Evolutionary conservation across 2,329 filamentous ascomycete species (phyloP).

Genomic region (Ambrosiella xylebori): DNA sequence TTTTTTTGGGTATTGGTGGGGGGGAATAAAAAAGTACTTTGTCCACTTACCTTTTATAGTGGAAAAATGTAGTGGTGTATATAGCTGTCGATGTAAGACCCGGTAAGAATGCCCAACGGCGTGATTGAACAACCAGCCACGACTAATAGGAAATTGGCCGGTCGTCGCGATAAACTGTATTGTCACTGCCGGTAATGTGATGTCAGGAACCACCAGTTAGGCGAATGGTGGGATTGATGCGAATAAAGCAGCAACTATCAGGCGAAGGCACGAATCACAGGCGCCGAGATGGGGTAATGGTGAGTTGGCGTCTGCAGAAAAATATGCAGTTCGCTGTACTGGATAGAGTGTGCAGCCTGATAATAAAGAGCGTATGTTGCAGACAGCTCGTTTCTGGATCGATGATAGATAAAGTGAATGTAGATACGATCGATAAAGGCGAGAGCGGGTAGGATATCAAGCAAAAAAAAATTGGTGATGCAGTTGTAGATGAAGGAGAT

Average conservation of each 20-base stretch:
- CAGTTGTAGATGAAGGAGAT: background rate
- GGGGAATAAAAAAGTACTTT: background rate
- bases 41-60: background rate
- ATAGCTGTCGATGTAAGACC: background rate
- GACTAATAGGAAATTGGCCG: background rate
- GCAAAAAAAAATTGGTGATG: background rate
- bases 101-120: background rate
- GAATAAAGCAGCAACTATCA: background rate
- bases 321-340: background rate
- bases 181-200: background rate
- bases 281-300: background rate
- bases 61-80: background rate
- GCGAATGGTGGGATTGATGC: background rate
- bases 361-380: background rate
- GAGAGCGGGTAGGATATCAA: background rate
- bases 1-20: background rate
- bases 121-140: background rate
- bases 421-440: background rate
- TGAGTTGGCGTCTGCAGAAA: background rate
- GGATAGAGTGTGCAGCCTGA: background rate
- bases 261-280: background rate
- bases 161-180: background rate
- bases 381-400: background rate
- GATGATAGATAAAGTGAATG: background rate
- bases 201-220: constrained; percentile 1